Evolutionary conservation across 2,329 filamentous ascomycete species (phyloP).

Genomic region (Fusarium bulbicola): DNA sequence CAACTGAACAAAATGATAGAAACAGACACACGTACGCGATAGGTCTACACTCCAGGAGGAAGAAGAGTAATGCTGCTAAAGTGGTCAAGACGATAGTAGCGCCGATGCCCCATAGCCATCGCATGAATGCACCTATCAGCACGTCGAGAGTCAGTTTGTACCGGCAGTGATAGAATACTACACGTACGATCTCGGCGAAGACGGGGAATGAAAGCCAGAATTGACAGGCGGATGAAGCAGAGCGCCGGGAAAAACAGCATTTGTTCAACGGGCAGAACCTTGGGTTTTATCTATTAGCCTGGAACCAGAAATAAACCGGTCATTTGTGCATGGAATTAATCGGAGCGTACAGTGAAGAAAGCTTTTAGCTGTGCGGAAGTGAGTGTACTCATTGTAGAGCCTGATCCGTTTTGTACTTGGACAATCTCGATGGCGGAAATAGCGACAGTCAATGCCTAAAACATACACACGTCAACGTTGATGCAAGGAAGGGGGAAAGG

Average conservation of each 20-base stretch:
- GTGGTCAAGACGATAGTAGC: not conserved
- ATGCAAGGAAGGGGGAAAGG: accelerated
- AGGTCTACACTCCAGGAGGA: not conserved
- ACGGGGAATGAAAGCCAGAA: not conserved
- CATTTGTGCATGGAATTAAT: accelerated
- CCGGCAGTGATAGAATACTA: accelerated
- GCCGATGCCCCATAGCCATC: not conserved
- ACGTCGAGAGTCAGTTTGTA: accelerated
- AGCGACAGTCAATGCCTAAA: not conserved
- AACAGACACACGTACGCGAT: not conserved
- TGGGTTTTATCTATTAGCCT: not conserved
- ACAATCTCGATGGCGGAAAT: not conserved
- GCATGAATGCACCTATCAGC: not conserved
- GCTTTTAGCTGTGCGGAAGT: not conserved
- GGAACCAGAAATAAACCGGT: accelerated
- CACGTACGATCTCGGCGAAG: not conserved
- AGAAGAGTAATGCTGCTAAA: not conserved
- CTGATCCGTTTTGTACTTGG: not conserved
- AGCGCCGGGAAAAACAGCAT: not conserved
- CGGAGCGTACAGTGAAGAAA: not conserved
- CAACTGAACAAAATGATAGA: accelerated
- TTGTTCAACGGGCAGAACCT: not conserved
- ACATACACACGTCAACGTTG: accelerated
- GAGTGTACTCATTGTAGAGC: not conserved
- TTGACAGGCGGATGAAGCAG: not conserved